Percentiles rank a stretch among this genome's conserved stretches.
phyloP scores from a whole-genome alignment of 2,329 filamentous ascomycete genomes.

The Fusarium longipes region DNA sequence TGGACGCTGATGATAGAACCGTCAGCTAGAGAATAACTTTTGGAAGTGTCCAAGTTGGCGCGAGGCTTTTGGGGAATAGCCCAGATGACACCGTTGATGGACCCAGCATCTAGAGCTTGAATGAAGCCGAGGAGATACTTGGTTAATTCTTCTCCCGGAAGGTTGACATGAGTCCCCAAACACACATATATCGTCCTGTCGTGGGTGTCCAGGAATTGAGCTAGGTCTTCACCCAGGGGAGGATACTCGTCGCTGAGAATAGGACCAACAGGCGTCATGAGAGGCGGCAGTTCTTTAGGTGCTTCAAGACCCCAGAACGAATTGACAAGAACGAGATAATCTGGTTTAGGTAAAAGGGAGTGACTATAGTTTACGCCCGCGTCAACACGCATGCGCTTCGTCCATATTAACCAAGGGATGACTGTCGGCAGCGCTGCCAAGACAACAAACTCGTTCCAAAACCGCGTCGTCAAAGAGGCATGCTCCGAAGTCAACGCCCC shows the following conservation, averaged over 20 bases:
- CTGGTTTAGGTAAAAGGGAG: slow-evolving; percentile 50
- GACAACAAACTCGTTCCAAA: slow-evolving; percentile 52
- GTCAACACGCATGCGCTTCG: slow-evolving; percentile 49
- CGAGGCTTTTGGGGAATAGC: slow-evolving; percentile 44
- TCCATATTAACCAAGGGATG: slow-evolving; percentile 47
- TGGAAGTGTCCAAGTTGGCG: slow-evolving; percentile 38
- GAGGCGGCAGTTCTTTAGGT: slow-evolving; percentile 56
- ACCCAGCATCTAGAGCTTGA: slow-evolving; percentile 37
- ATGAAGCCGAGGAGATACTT: slow-evolving; percentile 51
- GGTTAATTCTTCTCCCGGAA: slow-evolving; percentile 46
- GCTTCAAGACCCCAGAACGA: slow-evolving; percentile 58
- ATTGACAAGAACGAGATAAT: slow-evolving; percentile 57
- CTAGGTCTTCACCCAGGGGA: slow-evolving; percentile 43
- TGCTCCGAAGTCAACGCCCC: slow-evolving; percentile 52
- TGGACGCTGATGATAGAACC: slow-evolving; percentile 12
- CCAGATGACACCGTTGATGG: slow-evolving; percentile 57
- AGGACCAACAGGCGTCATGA: slow-evolving; percentile 54
- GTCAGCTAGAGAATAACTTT: slow-evolving; percentile 24
- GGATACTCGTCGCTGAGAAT: slow-evolving; percentile 52
- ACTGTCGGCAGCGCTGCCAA: slow-evolving; percentile 48
- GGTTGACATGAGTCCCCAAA: slow-evolving; percentile 55
- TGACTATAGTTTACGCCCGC: slow-evolving; percentile 50
- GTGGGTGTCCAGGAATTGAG: slow-evolving; percentile 50
- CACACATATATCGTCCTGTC: slow-evolving; percentile 54
- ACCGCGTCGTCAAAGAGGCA: slow-evolving; percentile 52